A percentile compares a stretch with the other conserved stretches of the same genome.
Conservation (phyloP, 2,329 filamentous ascomycete species). For the Lachnellula cervina region DNA sequence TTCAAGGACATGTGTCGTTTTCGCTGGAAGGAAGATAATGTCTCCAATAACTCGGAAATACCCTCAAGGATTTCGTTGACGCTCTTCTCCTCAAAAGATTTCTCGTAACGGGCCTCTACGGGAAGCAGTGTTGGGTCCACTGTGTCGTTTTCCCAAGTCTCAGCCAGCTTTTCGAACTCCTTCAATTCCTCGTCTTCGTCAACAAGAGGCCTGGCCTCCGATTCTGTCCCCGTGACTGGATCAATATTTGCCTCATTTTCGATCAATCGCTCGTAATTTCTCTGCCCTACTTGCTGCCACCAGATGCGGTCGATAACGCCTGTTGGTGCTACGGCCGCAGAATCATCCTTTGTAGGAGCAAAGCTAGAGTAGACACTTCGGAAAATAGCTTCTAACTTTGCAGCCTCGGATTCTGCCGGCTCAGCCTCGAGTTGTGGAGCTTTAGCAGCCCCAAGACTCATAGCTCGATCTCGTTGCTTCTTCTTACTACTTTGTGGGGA, state of each 20-base stretch:
- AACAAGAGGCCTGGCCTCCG: slow-evolving; percentile 1
- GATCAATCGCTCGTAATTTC: slow-evolving; percentile 60
- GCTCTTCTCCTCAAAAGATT: slow-evolving; percentile 52
- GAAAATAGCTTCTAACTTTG: slow-evolving; percentile 70
- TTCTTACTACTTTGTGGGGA: slow-evolving; percentile 50
- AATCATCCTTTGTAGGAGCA: slow-evolving; percentile 70
- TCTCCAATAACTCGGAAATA: slow-evolving; percentile 71
- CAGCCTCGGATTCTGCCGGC: slow-evolving; percentile 50
- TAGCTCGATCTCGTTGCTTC: slow-evolving; percentile 66
- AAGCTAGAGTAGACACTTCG: slow-evolving; percentile 75
- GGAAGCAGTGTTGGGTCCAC: slow-evolving; percentile 51
- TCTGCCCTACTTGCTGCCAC: slow-evolving; percentile 69
- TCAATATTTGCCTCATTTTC: slow-evolving; percentile 29
- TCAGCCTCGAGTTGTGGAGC: slow-evolving; percentile 43
- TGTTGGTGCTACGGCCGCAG: slow-evolving; percentile 63
- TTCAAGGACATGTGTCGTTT: slow-evolving; percentile 69
- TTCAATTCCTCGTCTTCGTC: slow-evolving; percentile 32
- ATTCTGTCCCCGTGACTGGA: slow-evolving; percentile 1
- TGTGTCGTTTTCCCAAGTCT: slow-evolving; percentile 52
- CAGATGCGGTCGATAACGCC: slow-evolving; percentile 64
- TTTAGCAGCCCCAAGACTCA: slow-evolving; percentile 61
- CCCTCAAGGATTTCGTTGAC: slow-evolving; percentile 66
- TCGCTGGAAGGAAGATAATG: slow-evolving; percentile 71
- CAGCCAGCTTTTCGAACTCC: slow-evolving; percentile 46
- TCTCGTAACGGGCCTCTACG: slow-evolving; percentile 39